Conservation (phyloP, 2,329 filamentous ascomycete species). For the Pseudogymnoascus sp. region DNA sequence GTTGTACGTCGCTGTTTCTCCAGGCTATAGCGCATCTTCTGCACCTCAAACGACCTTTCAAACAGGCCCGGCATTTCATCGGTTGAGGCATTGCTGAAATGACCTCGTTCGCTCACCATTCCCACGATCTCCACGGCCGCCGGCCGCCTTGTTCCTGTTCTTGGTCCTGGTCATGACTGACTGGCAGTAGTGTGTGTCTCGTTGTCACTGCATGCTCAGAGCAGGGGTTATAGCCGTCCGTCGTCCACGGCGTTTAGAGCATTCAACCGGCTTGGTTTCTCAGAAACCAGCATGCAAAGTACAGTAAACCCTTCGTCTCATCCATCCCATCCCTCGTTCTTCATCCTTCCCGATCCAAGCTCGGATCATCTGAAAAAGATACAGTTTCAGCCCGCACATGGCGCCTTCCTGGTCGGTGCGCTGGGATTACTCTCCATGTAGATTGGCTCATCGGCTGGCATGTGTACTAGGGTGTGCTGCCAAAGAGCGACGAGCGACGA, state of each 20-base stretch:
- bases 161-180: neutral
- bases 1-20: neutral
- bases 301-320: neutral
- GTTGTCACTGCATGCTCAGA: neutral
- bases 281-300: neutral
- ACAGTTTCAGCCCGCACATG: neutral
- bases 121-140: neutral
- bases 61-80: neutral
- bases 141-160: neutral
- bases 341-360: neutral
- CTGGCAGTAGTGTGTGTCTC: neutral
- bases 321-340: neutral
- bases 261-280: conserved; percentile 3
- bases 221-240: neutral
- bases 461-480: neutral
- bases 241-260: neutral
- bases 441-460: neutral
- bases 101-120: neutral
- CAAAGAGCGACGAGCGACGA: neutral
- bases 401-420: neutral
- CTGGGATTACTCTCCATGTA: neutral
- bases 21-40: neutral
- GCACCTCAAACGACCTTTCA: neutral
- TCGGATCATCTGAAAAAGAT: neutral
- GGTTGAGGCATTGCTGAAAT: neutral